phyloP scores from a whole-genome alignment of 2,329 filamentous ascomycete genomes.

The Epicoccum nigrum region DNA sequence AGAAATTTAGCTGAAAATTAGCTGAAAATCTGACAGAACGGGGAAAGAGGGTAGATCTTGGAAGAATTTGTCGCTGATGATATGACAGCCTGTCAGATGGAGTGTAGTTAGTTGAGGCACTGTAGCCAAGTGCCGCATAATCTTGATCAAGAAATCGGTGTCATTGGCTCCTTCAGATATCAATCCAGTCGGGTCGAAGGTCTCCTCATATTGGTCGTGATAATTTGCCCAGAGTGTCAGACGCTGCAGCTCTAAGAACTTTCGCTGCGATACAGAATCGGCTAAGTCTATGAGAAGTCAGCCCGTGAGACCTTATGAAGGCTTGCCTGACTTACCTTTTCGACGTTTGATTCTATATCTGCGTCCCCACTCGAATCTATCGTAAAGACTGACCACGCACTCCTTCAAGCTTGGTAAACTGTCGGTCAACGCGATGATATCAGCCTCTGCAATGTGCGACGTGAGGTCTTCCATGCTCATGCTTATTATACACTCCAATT shows the following conservation, averaged over 20 bases:
- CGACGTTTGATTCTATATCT: background rate
- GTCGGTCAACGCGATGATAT: background rate
- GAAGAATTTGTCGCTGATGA: background rate
- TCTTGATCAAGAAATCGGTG: background rate
- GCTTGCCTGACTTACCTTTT: background rate
- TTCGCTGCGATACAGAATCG: too few relatives aligned
- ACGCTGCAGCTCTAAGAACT: too few relatives aligned
- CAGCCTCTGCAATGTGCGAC: too few relatives aligned
- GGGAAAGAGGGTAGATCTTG: background rate
- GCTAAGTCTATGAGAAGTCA: background rate
- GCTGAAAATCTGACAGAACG: background rate
- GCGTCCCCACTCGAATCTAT: background rate
- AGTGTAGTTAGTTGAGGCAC: background rate
- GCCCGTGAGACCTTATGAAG: too few relatives aligned
- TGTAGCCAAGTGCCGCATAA: background rate
- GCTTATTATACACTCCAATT: background rate
- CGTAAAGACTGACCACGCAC: background rate
- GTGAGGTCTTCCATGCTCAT: too few relatives aligned
- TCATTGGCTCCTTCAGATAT: background rate
- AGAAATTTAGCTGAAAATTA: background rate
- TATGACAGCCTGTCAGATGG: background rate
- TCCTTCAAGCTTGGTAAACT: background rate
- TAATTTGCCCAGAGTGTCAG: background rate
- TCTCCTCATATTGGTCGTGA: background rate
- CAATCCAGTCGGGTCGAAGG: background rate